A percentile compares a stretch with the other conserved stretches of the same genome.
These are phyloP conservation scores for Babesia ovis DNA, from an alignment of 169 alveolate species.

Conservation along the genomic window DNA sequence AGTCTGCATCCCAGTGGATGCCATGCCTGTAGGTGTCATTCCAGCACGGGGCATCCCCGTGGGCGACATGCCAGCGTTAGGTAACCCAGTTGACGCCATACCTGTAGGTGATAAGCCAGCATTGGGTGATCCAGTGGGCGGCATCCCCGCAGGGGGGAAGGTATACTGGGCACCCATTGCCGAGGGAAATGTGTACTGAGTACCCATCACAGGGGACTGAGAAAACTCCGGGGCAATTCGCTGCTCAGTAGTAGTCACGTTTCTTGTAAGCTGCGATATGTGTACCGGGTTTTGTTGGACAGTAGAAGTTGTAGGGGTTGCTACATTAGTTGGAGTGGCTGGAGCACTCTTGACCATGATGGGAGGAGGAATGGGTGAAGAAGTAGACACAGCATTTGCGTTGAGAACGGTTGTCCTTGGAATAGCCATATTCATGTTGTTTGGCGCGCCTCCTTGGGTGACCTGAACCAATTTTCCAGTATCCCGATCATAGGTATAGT, in stretches of 20 bases:
- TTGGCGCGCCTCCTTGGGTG: neutral
- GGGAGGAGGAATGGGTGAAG: constrained; percentile 19
- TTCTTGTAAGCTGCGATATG: constrained; percentile 40
- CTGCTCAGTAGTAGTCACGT: neutral
- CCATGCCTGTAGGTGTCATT: neutral
- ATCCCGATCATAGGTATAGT: constrained; percentile 54
- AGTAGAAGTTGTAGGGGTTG: neutral
- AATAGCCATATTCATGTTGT: neutral
- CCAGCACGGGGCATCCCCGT: neutral
- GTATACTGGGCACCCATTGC: no score
- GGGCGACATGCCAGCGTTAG: neutral
- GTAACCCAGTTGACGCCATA: neutral
- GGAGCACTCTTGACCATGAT: constrained; percentile 7
- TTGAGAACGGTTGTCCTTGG: constrained; percentile 14
- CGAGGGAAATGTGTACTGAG: neutral
- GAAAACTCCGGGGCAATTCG: neutral
- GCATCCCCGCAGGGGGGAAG: neutral
- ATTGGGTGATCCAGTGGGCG: neutral
- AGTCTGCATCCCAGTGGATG: neutral
- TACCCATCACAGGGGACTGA: neutral
- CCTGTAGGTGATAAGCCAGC: neutral
- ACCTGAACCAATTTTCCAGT: constrained; percentile 58
- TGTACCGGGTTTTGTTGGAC: neutral
- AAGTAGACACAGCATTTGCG: constrained; percentile 1
- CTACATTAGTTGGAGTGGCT: neutral